Percentiles rank a stretch among this genome's conserved stretches.
Evolutionary conservation across 2,329 filamentous ascomycete species (phyloP).

Genomic region (Emergomyces pasteurianus): DNA sequence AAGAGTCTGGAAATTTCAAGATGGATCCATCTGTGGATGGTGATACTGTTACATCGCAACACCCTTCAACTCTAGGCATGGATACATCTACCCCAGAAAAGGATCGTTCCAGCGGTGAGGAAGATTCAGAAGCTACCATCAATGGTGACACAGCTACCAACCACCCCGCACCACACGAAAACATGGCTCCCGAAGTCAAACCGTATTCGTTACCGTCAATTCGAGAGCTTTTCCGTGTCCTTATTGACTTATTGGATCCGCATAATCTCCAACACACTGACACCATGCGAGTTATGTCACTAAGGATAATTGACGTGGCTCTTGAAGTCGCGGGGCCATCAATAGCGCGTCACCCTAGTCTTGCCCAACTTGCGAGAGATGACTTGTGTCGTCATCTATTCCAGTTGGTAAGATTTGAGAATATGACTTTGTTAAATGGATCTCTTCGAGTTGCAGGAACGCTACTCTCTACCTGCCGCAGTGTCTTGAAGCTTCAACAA

Average conservation of each 20-base stretch:
- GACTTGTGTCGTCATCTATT: slow-evolving; percentile 89
- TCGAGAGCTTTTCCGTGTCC: slow-evolving; percentile 80
- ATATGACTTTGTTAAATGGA: slow-evolving; percentile 87
- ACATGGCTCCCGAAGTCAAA: slow-evolving; percentile 48
- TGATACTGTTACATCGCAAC: slow-evolving; percentile 45
- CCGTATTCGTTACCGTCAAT: slow-evolving; percentile 94
- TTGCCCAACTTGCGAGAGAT: slow-evolving; percentile 82
- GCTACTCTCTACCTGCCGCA: slow-evolving; percentile 76
- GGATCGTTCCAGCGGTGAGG: slow-evolving; percentile 22
- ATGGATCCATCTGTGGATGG: slow-evolving; percentile 70
- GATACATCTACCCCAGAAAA: slow-evolving; percentile 24
- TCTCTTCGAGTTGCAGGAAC: slow-evolving; percentile 87
- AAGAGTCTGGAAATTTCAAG: slow-evolving; percentile 62
- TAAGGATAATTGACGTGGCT: slow-evolving; percentile 93
- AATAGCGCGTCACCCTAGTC: slow-evolving; percentile 79
- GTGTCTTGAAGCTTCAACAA: slow-evolving; percentile 87
- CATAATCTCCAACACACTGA: slow-evolving; percentile 89
- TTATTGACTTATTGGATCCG: slow-evolving; percentile 87
- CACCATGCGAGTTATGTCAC: slow-evolving; percentile 90
- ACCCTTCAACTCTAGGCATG: slow-evolving; percentile 30
- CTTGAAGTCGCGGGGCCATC: slow-evolving; percentile 92
- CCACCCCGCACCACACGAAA: slow-evolving; percentile 27
- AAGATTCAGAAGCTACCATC: slow-evolving; percentile 20
- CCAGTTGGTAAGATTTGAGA: slow-evolving; percentile 90
- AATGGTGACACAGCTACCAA: slow-evolving; percentile 23